Base-by-base conservation (phyloP, 768 basidiomycete species). In the Mycena rosella region DNA sequence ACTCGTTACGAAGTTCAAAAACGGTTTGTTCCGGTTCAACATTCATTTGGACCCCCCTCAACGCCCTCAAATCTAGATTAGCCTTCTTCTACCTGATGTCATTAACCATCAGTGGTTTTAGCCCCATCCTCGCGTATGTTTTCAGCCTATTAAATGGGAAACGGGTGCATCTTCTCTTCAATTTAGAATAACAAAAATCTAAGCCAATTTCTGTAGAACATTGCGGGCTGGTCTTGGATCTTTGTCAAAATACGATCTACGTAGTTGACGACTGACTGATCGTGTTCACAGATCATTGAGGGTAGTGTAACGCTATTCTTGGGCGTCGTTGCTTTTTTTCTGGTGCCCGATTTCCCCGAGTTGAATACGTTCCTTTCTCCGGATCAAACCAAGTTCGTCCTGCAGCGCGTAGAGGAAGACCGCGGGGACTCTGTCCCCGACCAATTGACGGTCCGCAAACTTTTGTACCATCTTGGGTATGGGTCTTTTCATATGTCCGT, bases 171-270 rank as follows among this genome's bases (percentile, higher is more conserved):
- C 20, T 40, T 42, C 20, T 36, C n/a, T 27, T 44, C 24, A 4
- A n/a, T 18, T 7, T 40, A 4, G 5, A 34, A 27, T 20, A 15
- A 26, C 8, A 47, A 26, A 5, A 26, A 22, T 44, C 27, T 48
- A 11, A 56, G 26, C 9, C 32, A 29, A 29, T 20, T 4, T 34
- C 54, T 15, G 17, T 30, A 53, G 64, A 52, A 53, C 30, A 77
- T 85, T 34, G 78, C 79, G 20, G 84, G 85, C 27, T 86, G 85
- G 85, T 78, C 80, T 52, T 87, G 84, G 84, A 86, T 87, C 63
- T 86, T 86, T 58, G 84, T 85, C 68, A 68, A 81, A 73, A 55
- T 24, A 24, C 48, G 2, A 17, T 26, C 22, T 17, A 32, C 30
- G 11, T 22, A 27, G 17, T 51, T 14, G 26, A 14, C 2, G 27